Evolutionary conservation across 2,329 filamentous ascomycete genomes (phyloP), one percentile per base, ranked within the genome.

Genomic region (Emergomyces africanus): DNA sequence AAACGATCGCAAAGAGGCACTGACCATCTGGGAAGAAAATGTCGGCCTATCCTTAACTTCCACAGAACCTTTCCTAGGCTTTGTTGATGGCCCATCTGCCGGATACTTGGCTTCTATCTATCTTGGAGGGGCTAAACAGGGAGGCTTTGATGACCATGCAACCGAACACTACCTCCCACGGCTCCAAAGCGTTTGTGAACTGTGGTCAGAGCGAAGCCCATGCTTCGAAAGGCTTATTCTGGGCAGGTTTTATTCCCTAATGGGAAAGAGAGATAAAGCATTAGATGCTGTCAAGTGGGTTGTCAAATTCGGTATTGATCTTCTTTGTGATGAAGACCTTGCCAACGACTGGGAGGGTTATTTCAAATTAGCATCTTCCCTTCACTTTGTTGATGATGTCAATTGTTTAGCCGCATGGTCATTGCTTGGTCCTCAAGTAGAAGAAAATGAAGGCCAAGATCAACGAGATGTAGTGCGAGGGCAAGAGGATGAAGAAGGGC

Each of bases 381-480:
- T 68, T 23, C 59, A 66, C 28, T 62, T 64, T 30, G 55, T 67
- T 18, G 62, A 63, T 5, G 65, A 69, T 41, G 57, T 57, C n/a
- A 64, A 68, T 58, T 59, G 64, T 28, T 61, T 68, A 23, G 67
- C 65, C 5, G 67, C 67, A 9, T 69, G 68, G 67, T 68, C 64
- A 18, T 58, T 68, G 44, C 61, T 69, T 6, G 54, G 57, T 44
- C 66, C 68, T 15, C 25, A 53, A 18, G 48, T 56, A 2, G 58
- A 61, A 25, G 54, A 30, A 5, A 3, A 8, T n/a, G 54, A 57
- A 25, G 41, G 14, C 23, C 12, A 35, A 20, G 42, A 12, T 33
- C 18, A 46, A 41, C 15, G 42, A n/a, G 59, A 57, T 6, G 35
- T 53, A n/a, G 35, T 20, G 33, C 33, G 54, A 28, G 41, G 28